Conservation (phyloP, 345 rosid species). For the Pugionium cornutum region DNA sequence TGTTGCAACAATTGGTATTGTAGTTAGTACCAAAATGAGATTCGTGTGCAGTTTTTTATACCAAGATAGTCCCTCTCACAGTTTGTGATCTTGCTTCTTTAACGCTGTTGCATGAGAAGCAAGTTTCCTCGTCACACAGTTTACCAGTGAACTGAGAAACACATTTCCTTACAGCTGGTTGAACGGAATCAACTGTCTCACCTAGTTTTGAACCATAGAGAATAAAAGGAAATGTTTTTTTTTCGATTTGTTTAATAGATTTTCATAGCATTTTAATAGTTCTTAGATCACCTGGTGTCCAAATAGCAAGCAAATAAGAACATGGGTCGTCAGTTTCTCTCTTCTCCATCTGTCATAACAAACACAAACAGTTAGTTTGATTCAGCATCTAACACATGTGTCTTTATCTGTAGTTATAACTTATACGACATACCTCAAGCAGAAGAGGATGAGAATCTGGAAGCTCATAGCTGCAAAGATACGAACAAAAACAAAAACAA, state of each 20-base stretch:
- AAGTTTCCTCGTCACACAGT: slow-evolving; percentile 60
- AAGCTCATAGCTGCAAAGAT: slow-evolving; percentile 75
- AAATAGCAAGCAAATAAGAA: slow-evolving; percentile 85
- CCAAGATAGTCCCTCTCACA: slow-evolving; percentile 92
- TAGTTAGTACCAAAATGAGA: not conserved
- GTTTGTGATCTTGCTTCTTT: slow-evolving; percentile 70
- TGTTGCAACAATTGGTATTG: not conserved
- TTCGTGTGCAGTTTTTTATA: slow-evolving; percentile 40
- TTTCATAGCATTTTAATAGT: not conserved
- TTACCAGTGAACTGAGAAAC: slow-evolving; percentile 48
- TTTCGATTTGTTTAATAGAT: not conserved
- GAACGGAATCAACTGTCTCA: slow-evolving; percentile 76
- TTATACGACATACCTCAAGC: slow-evolving; percentile 55
- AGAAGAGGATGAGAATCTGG: slow-evolving; percentile 89
- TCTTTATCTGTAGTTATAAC: not conserved
- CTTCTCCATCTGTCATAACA: slow-evolving; percentile 65
- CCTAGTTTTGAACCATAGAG: slow-evolving; percentile 46
- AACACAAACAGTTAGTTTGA: slow-evolving; percentile 18
- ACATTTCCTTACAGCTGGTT: slow-evolving; percentile 61
- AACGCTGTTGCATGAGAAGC: slow-evolving; percentile 70
- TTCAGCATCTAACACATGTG: not conserved
- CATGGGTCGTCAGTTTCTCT: slow-evolving; percentile 83
- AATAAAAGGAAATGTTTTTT: not conserved
- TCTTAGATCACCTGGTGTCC: slow-evolving; percentile 83
- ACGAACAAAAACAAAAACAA: not conserved